Base-by-base conservation (phyloP, 176 grass and related monocot species). In the Phyllostachys edulis region DNA sequence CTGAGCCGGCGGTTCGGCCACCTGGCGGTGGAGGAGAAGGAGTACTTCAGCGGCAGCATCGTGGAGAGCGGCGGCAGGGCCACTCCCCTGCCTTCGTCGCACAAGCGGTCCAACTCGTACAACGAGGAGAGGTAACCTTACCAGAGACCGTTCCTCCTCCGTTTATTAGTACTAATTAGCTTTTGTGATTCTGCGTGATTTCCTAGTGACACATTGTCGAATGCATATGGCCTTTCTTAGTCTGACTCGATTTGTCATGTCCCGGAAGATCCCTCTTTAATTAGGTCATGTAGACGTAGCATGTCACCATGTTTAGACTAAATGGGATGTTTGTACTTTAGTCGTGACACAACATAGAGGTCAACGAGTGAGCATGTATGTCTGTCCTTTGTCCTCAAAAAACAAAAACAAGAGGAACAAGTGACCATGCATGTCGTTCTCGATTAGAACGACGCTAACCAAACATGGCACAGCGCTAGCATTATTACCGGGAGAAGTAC, bases 31-130 rank as follows among this genome's bases (percentile, higher is more conserved):
- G 88, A 99, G 20, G 78, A 94, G 24, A 99, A 99, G 93, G 93
- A 89, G 82, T 99, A 99, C 55, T 99, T 94, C 73, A 99, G 97
- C 67, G 97, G 97, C 74, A 99, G 97, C 84, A 99, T 96, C 66
- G 91, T 99, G 40, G 97, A 96, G 44, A 79, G 82, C 68, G 82
- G 64, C 5, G 82, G 88, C 69, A 23, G 73, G 55, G 85, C 67
- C 67, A 86, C 82, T 1, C 87, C 87, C 26, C 88, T 87, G 18
- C 73, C 84, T 16, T 73, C 93, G 3, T 78, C 88, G 59, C 90
- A 92, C 36, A 94, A 99, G 64, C 92, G 92, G 55, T 96, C 97
- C 36, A 96, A 92, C 86, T 99, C 97, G 1, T 99, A 96, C 69
- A 94, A 94, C 21, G 93, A 96, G 59, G 90, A 96, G 79, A 99